Base-by-base conservation (phyloP, 2,329 filamentous ascomycete genomes). In the Fusarium sp. region DNA sequence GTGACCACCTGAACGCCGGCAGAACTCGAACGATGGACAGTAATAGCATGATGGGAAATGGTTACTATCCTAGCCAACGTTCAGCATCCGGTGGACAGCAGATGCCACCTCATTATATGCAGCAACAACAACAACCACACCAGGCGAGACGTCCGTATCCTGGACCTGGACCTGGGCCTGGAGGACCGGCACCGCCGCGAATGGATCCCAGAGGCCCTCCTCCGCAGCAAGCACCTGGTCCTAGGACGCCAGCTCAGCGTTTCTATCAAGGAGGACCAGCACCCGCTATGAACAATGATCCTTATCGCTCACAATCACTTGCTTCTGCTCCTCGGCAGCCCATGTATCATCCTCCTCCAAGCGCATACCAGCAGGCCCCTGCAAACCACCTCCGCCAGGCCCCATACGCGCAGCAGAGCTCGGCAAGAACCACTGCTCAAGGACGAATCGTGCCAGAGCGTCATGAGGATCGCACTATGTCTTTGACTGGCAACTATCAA, bases 401-500 rank as follows among this genome's bases (percentile, higher is more conserved):
- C 63, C 91, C 90, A 30, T 95, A 82, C 60, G 74, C 93, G 77
- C 88, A 90, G 72, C 83, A 82, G 69, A 84, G 87, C 58, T 87
- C 89, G 73, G 90, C 94, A 3, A 87, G 91, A 67, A 97, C 94
- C 51, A 99, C 96, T 5, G 93, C 94, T 11, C 94, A 98, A 79
- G 96, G 96, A 32, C 89, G 96, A 65, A 86, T 96, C 38, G 94
- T 99, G 11, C 96, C 96, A 2, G 94, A 98, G 78, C 90, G 95
- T 57, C 92, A 94, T 67, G 93, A 97, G 75, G 95, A 98, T 80
- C 89, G 96, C 62, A 91, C 96, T 69, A 98, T 98, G 96, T 97
- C 95, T 47, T 91, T 99, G 91, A 96, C 92, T 8, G 93, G 92
- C 12, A 92, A 79, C 22, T 85, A 83, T 65, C 79, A 94, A 73